phyloP scores from a whole-genome alignment of 345 rosid genomes.

The Microthlaspi erraticum region DNA sequence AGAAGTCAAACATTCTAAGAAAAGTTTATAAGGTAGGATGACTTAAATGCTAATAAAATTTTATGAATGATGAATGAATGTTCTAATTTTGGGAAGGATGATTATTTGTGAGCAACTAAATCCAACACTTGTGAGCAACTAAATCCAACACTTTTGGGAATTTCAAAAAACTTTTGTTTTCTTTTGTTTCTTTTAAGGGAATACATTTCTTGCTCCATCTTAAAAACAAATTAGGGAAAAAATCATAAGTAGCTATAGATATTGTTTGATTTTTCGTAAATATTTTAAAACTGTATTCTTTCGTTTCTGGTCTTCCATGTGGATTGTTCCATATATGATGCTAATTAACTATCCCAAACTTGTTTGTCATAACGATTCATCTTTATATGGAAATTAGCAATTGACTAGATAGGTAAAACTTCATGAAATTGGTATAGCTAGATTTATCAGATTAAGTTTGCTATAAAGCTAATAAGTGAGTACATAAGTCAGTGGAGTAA shows the following conservation, averaged over 20 bases:
- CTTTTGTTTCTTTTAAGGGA: background rate
- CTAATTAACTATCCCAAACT: background rate
- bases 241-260: background rate
- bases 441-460: background rate
- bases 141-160: constrained; percentile 23
- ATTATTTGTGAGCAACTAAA: constrained; percentile 20
- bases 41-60: constrained; percentile 2
- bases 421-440: constrained; percentile 12
- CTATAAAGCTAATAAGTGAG: background rate
- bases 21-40: background rate
- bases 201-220: constrained; percentile 12
- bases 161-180: background rate
- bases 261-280: background rate
- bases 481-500: background rate
- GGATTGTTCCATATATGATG: background rate
- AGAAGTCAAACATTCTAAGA: constrained; percentile 32
- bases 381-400: background rate
- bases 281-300: background rate
- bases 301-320: constrained; percentile 20
- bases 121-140: constrained; percentile 12
- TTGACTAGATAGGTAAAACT: background rate
- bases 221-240: too few relatives aligned
- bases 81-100: constrained; percentile 6
- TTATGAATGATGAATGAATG: background rate
- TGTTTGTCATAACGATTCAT: background rate